phyloP scores from a whole-genome alignment of 2,329 filamentous ascomycete species.

The Fusarium incarnatum region DNA sequence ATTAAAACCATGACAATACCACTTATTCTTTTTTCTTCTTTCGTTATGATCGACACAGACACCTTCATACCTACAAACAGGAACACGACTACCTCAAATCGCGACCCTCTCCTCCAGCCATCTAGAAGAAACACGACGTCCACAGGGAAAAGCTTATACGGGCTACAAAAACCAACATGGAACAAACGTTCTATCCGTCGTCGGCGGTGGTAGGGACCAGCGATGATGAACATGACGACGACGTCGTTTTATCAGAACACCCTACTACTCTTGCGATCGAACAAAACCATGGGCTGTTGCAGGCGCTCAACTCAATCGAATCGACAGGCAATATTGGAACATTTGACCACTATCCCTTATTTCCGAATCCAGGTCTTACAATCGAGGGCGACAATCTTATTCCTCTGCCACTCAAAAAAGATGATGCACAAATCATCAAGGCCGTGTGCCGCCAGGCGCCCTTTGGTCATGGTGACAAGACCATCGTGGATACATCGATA shows the following conservation, averaged over 20 bases:
- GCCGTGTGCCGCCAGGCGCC: conserved; percentile 11
- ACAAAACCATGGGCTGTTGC: background rate
- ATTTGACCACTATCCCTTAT: conserved; percentile 7
- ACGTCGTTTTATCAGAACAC: background rate
- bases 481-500: conserved; percentile 10
- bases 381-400: background rate
- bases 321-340: conserved; percentile 8
- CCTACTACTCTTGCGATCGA: background rate
- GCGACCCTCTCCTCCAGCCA: background rate
- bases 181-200: background rate
- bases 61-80: background rate
- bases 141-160: background rate
- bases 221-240: background rate
- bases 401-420: conserved; percentile 10
- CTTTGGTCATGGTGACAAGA: conserved; percentile 20
- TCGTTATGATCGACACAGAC: background rate
- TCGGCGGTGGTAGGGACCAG: background rate
- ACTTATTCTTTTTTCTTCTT: background rate
- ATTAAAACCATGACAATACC: no score
- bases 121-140: background rate
- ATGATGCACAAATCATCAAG: conserved; percentile 15
- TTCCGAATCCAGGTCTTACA: conserved; percentile 18
- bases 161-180: background rate
- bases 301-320: conserved; percentile 9
- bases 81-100: background rate